phyloP scores from a whole-genome alignment of 2,329 filamentous ascomycete genomes.

The Verticillium longisporum region DNA sequence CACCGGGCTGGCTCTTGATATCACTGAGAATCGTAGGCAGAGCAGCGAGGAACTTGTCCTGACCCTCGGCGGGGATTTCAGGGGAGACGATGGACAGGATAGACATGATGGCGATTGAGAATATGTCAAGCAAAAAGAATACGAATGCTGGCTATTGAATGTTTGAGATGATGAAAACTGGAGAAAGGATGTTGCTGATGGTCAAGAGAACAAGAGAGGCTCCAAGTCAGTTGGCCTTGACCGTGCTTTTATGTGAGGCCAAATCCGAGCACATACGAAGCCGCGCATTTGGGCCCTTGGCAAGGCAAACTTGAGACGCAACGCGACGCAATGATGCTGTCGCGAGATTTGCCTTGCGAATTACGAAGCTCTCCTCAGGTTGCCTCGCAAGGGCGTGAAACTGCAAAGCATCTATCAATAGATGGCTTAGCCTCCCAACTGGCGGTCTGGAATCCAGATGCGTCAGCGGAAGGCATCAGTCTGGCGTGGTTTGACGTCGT shows the following conservation, averaged over 20 bases:
- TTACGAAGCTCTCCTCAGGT: neutral
- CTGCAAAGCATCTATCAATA: neutral
- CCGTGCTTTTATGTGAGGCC: neutral
- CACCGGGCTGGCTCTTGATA: slow-evolving; percentile 5
- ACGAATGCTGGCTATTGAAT: neutral
- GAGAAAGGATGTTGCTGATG: neutral
- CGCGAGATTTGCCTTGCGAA: neutral
- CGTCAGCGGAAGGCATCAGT: neutral
- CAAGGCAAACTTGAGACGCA: neutral
- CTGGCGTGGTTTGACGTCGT: neutral
- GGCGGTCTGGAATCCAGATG: neutral
- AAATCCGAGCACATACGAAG: neutral
- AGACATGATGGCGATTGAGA: slow-evolving; percentile 3
- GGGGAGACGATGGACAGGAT: slow-evolving; percentile 3
- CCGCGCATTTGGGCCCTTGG: neutral
- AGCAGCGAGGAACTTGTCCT: slow-evolving; percentile 7
- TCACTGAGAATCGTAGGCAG: slow-evolving; percentile 6
- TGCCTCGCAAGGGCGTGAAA: neutral
- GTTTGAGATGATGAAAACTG: neutral
- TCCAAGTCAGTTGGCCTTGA: neutral
- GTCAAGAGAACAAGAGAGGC: neutral
- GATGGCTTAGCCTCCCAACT: neutral
- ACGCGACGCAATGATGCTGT: neutral
- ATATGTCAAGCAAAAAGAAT: neutral
- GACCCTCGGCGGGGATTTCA: slow-evolving; percentile 3